Base-by-base conservation (phyloP, 2,329 filamentous ascomycete species). In the Xylariaceae sp. region DNA sequence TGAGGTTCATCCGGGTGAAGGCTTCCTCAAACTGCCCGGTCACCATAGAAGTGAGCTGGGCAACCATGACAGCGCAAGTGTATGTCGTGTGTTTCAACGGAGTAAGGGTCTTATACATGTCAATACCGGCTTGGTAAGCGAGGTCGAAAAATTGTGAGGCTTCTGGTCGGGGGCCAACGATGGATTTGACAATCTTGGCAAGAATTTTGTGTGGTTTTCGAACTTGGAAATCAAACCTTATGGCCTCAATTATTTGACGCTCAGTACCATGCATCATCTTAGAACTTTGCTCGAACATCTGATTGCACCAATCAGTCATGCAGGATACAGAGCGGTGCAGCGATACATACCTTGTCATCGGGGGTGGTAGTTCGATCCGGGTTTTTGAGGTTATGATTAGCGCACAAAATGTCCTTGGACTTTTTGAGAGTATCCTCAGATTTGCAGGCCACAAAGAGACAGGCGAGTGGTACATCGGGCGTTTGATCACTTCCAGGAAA, bases 371-470 rank as follows among this genome's bases (percentile, higher is more conserved):
- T 90, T 78, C 68, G 87, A 67, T 71, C 85, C 58, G 62, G 81
- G 64, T 70, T 80, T 70, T 90, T 94, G 35, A 95, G 73, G 64
- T 96, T 96, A 70, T 92, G 90, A 19, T 89, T 86, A 1, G 91
- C 90, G 51, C 90, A 95, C 14, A 97, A 76, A 53, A 99, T 95
- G 56, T 99, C 94, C 50, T 82, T 84, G 3, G 90, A 95, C 74
- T 97, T 97, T 72, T 99, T 99, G 58, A 96, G 81, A 0, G 94
- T 99, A 68, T 99, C 94, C 69, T 99, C 94, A 41, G 95, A 90
- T 73, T 99, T 99, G 76, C 92, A 97, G 2, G 91, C 91, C 2
- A 91, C 88, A 63, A 97, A 92, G 9, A 99, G 75, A 19, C 90
- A 87, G 1, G 94, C 90, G 6, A 94, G 82, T 0, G 92, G 90